Evolutionary conservation across 2,329 filamentous ascomycete genomes (phyloP).

Genomic region (Pseudonectria foliicola): DNA sequence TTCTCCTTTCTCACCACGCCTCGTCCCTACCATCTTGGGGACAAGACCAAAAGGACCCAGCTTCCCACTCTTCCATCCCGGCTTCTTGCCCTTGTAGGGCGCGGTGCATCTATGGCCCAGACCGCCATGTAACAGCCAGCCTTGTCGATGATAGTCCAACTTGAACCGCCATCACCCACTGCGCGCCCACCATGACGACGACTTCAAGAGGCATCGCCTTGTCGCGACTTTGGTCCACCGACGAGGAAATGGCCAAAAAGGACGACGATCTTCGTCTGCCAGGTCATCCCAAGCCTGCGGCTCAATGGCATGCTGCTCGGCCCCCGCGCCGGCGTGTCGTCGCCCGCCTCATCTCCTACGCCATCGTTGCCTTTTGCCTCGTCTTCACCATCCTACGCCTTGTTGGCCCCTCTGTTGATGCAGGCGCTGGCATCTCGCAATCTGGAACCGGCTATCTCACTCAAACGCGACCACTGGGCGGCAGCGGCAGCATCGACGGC

Average conservation of each 20-base stretch:
- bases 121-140: conserved; percentile 1
- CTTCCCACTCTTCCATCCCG: too few species aligned
- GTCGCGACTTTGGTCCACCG: conserved; percentile 38
- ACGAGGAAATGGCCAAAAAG: conserved; percentile 54
- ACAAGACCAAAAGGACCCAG: too few species aligned
- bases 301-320: conserved; percentile 36
- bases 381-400: conserved; percentile 38
- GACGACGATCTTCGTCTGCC: conserved; percentile 43
- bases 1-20: too few species aligned
- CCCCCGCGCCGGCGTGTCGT: conserved; percentile 44
- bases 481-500: neutral
- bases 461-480: neutral
- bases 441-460: neutral
- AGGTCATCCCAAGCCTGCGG: conserved; percentile 19
- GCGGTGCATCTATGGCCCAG: neutral
- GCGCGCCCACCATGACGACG: conserved; percentile 29
- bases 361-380: conserved; percentile 42
- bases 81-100: neutral
- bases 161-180: conserved; percentile 2
- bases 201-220: conserved; percentile 23
- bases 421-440: conserved; percentile 3
- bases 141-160: conserved; percentile 1
- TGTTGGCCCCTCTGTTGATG: conserved; percentile 37
- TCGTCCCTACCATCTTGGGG: too few species aligned
- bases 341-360: conserved; percentile 43